phyloP scores from a whole-genome alignment of 2,329 filamentous ascomycete species.

The Ophiostoma quercus region DNA sequence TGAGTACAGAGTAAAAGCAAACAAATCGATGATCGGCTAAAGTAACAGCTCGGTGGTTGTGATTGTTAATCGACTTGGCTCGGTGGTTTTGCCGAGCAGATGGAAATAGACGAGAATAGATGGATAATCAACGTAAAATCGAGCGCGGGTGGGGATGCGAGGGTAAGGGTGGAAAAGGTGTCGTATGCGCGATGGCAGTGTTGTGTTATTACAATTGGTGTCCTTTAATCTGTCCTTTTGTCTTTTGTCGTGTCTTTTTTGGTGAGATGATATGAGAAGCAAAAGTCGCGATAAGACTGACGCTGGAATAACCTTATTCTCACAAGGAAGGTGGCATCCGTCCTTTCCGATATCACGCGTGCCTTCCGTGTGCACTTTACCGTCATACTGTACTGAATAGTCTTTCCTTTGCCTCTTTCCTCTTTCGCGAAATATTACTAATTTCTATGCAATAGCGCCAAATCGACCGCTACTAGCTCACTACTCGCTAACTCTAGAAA shows the following conservation, averaged over 20 bases:
- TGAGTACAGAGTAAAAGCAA: no score
- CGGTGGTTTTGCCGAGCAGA: background rate
- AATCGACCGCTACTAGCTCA: background rate
- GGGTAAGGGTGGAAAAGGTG: background rate
- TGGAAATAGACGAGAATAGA: no score
- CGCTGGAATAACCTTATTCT: background rate
- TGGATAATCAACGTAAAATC: background rate
- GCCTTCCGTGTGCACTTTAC: background rate
- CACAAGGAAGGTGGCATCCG: background rate
- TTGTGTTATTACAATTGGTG: background rate
- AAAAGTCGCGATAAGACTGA: background rate
- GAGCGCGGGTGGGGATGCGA: background rate
- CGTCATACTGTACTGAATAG: background rate
- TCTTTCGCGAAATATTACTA: background rate
- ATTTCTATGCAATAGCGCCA: background rate
- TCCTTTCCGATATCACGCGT: background rate
- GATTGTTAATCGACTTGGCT: background rate
- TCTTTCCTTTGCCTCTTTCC: background rate
- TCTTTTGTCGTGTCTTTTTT: background rate
- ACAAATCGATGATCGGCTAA: background rate
- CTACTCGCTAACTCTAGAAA: background rate
- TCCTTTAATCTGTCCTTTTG: background rate
- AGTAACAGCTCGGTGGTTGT: background rate
- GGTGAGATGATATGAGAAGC: background rate
- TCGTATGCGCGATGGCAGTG: constrained; percentile 1